These are phyloP conservation scores for Cladophialophora carrionii DNA, from an alignment of 2,329 filamentous ascomycete species.

Conservation along the genomic window DNA sequence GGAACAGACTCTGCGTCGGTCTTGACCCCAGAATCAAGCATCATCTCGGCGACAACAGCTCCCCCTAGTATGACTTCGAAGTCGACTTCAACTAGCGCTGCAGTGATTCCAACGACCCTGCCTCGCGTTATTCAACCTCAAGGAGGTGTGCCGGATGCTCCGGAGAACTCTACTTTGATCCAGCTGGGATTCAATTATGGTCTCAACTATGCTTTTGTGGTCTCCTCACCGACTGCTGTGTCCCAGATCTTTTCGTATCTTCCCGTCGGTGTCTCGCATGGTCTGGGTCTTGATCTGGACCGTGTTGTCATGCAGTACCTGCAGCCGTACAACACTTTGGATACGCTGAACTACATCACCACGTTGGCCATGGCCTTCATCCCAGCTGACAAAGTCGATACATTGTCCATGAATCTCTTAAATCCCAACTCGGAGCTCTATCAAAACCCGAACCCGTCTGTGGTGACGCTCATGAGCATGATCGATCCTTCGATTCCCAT, in stretches of 20 bases:
- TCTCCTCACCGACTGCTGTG: slow-evolving; percentile 69
- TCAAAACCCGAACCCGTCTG: slow-evolving; percentile 67
- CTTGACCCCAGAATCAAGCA: slow-evolving; percentile 42
- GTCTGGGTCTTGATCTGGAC: slow-evolving; percentile 52
- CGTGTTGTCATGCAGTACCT: slow-evolving; percentile 39
- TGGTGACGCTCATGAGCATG: slow-evolving; percentile 72
- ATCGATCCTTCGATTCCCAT: slow-evolving; percentile 84
- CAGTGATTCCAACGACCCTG: slow-evolving; percentile 65
- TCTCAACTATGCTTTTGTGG: slow-evolving; percentile 84
- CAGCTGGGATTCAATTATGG: slow-evolving; percentile 82
- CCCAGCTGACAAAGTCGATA: slow-evolving; percentile 69
- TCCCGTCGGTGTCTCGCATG: slow-evolving; percentile 70
- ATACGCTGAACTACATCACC: slow-evolving; percentile 73
- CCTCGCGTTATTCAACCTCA: slow-evolving; percentile 77
- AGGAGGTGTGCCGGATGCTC: slow-evolving; percentile 59
- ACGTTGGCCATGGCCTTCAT: slow-evolving; percentile 78
- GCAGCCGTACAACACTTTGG: slow-evolving; percentile 54
- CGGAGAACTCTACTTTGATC: slow-evolving; percentile 70
- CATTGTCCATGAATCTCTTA: slow-evolving; percentile 69
- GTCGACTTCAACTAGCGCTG: slow-evolving; percentile 47
- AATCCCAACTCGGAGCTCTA: slow-evolving; percentile 75
- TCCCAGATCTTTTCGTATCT: slow-evolving; percentile 83
- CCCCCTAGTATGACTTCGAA: slow-evolving; percentile 41
- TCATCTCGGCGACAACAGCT: slow-evolving; percentile 40
- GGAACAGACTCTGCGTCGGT: slow-evolving; percentile 52